phyloP scores from a whole-genome alignment of 1,284 basidiomycete species.

The Rhodotorula sp. region DNA sequence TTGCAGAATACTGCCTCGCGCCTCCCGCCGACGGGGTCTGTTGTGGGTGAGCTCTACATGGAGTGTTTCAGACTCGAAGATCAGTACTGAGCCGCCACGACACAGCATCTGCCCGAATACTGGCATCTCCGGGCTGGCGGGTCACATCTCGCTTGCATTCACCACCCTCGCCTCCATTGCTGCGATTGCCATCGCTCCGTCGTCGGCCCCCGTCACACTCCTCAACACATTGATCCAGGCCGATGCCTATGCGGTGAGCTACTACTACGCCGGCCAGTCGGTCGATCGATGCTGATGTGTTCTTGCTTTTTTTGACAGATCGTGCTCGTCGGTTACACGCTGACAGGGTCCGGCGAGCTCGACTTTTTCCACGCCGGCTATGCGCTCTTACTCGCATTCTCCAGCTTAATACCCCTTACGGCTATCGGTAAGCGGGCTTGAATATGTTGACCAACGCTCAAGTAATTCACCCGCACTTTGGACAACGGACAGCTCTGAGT shows the following conservation, averaged over 20 bases:
- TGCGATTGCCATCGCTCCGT: slow-evolving; percentile 23
- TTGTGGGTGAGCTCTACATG: slow-evolving; percentile 14
- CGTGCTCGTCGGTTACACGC: not conserved
- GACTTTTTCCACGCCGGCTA: slow-evolving; percentile 61
- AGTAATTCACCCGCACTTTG: not conserved
- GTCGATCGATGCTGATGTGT: slow-evolving; percentile 6
- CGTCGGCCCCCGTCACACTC: slow-evolving; percentile 6
- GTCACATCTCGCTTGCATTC: slow-evolving; percentile 29
- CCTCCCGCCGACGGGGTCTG: slow-evolving; percentile 12
- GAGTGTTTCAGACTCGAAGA: not conserved
- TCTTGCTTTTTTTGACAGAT: too few relatives aligned
- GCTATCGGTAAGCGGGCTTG: not conserved
- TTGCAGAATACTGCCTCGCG: slow-evolving; percentile 10
- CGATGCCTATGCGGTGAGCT: slow-evolving; percentile 24
- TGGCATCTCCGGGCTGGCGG: slow-evolving; percentile 16
- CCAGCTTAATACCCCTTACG: slow-evolving; percentile 54
- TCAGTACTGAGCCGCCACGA: not conserved
- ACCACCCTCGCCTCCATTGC: slow-evolving; percentile 24
- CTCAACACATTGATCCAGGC: slow-evolving; percentile 25
- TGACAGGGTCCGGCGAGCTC: not conserved
- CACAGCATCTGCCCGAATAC: slow-evolving; percentile 23
- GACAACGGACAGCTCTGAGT: slow-evolving; percentile 3
- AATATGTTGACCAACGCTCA: not conserved
- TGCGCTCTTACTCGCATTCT: slow-evolving; percentile 60
- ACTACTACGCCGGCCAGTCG: slow-evolving; percentile 1